These are phyloP conservation scores for Skeletonema menzelii DNA, from an alignment of 108 stramenopile species.

Conservation along the genomic window DNA sequence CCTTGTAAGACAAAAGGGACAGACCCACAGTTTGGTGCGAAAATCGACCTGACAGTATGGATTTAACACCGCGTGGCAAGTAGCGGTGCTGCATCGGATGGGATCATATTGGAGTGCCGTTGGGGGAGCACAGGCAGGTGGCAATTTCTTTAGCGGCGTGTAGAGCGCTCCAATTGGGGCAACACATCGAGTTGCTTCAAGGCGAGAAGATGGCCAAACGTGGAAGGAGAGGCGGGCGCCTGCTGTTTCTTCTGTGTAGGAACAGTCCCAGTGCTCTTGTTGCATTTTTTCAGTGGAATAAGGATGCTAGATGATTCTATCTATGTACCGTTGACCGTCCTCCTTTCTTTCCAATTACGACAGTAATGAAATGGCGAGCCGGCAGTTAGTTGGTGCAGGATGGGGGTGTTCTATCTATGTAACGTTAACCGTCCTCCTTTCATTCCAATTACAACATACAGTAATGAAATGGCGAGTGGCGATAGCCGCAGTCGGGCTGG, in stretches of 20 bases:
- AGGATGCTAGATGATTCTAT: background rate
- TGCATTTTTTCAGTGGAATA: background rate
- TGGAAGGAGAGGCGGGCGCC: conserved; percentile 96
- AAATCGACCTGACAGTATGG: conserved; percentile 98
- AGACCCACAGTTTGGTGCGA: conserved; percentile 96
- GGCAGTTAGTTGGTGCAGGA: no score
- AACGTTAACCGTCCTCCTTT: no score
- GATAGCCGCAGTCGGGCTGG: no score
- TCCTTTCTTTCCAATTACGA: no score
- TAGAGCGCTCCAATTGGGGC: conserved; percentile 97
- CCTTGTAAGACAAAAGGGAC: conserved; percentile 96
- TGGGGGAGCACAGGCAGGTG: conserved; percentile 75
- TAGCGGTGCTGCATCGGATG: conserved; percentile 89
- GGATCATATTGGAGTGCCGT: conserved; percentile 95
- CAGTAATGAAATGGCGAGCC: no score
- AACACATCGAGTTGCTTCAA: conserved; percentile 97
- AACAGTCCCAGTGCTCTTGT: conserved; percentile 85
- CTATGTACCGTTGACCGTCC: background rate
- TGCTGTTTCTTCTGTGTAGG: conserved; percentile 78
- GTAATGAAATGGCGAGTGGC: no score
- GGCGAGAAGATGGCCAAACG: conserved; percentile 92
- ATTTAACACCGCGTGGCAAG: conserved; percentile 96
- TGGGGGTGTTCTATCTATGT: no score
- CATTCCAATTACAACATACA: no score
- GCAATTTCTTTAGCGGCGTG: conserved; percentile 95